A percentile compares a stretch with the other conserved stretches of the same genome.
Conservation (phyloP, 345 rosid species). For the Eucalyptus victrix region DNA sequence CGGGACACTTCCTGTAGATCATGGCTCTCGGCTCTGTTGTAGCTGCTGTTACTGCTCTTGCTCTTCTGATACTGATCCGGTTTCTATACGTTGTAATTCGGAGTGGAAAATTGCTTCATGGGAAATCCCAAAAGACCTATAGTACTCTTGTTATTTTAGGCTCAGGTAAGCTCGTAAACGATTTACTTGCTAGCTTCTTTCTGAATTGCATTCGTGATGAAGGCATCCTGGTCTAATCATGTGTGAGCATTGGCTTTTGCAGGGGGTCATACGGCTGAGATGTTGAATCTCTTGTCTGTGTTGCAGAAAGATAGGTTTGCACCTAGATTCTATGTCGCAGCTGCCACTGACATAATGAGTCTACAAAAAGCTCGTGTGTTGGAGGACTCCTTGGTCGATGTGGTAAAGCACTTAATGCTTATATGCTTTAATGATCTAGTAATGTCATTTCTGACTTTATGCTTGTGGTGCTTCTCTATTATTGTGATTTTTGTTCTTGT, state of each 20-base stretch:
- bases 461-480: background rate
- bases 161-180: constrained; percentile 25
- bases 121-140: constrained; percentile 16
- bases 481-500: background rate
- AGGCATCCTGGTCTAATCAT: background rate
- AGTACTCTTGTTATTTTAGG: constrained; percentile 52
- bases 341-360: constrained; percentile 92
- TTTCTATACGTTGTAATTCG: constrained; percentile 8
- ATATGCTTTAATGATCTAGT: background rate
- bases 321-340: constrained; percentile 80
- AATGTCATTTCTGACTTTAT: background rate
- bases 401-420: constrained; percentile 13
- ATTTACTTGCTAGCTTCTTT: background rate
- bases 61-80: constrained; percentile 6
- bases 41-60: background rate
- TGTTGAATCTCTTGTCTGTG: constrained; percentile 64
- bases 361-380: constrained; percentile 71
- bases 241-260: background rate
- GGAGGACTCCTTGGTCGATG: constrained; percentile 40
- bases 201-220: background rate
- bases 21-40: constrained; percentile 8
- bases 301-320: constrained; percentile 44
- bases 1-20: background rate
- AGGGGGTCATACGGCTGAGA: constrained; percentile 99
- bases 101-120: constrained; percentile 29